phyloP scores from a whole-genome alignment of 2,329 filamentous ascomycete species.

The Coniochaeta prunicola region DNA sequence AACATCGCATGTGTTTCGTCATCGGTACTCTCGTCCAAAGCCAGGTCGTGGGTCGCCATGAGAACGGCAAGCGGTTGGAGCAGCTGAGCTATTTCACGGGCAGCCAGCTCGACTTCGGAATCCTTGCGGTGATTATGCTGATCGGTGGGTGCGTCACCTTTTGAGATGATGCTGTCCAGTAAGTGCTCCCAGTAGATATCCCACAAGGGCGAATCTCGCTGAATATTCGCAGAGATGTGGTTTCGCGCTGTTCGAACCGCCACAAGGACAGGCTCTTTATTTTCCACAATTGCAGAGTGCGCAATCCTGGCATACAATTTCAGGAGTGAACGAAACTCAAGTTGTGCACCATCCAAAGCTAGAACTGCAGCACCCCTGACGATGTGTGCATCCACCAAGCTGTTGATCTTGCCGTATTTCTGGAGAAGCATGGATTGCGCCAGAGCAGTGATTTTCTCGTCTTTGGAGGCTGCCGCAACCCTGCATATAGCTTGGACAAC shows the following conservation, averaged over 20 bases:
- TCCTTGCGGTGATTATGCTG: constrained; percentile 67
- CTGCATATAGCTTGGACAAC: constrained; percentile 93
- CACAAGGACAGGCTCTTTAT: constrained; percentile 58
- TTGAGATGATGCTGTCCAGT: constrained; percentile 80
- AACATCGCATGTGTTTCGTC: constrained; percentile 68
- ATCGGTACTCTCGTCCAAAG: constrained; percentile 39
- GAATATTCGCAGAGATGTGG: constrained; percentile 65
- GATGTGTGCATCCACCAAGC: constrained; percentile 74
- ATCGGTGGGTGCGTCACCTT: constrained; percentile 65
- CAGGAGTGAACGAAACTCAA: constrained; percentile 79
- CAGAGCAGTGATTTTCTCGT: constrained; percentile 87
- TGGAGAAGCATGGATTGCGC: constrained; percentile 96
- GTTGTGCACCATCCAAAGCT: constrained; percentile 66
- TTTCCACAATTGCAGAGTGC: constrained; percentile 63
- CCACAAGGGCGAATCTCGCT: constrained; percentile 65
- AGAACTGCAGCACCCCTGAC: constrained; percentile 75
- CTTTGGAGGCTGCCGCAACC: constrained; percentile 74
- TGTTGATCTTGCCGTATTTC: constrained; percentile 81
- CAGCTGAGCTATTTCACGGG: constrained; percentile 80
- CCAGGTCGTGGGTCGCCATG: constrained; percentile 59
- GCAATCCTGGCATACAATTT: constrained; percentile 74
- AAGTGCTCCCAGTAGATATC: constrained; percentile 78
- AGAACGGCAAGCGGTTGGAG: constrained; percentile 82
- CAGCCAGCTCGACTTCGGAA: constrained; percentile 73
- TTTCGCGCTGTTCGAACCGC: constrained; percentile 78